A percentile compares a stretch with the other conserved stretches of the same genome.
These are phyloP conservation scores for Candida lessepsii DNA, from an alignment of 805 yeast genomes.

Conservation along the genomic window DNA sequence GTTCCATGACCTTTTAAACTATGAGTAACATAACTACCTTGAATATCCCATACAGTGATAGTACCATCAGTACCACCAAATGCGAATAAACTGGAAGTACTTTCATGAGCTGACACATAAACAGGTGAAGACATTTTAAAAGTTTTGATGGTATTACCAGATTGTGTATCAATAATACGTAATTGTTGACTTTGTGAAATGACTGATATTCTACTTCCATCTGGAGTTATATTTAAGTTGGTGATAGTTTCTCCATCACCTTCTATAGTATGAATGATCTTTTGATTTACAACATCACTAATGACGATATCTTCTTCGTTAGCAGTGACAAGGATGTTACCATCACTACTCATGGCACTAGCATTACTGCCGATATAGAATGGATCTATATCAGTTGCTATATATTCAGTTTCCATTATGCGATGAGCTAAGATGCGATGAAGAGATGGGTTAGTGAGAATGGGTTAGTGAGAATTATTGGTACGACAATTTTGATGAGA, in stretches of 20 bases:
- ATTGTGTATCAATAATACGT: slow-evolving; percentile 55
- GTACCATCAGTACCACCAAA: slow-evolving; percentile 96
- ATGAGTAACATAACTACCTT: slow-evolving; percentile 84
- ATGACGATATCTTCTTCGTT: slow-evolving; percentile 74
- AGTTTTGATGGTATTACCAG: slow-evolving; percentile 42
- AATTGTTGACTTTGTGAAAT: slow-evolving; percentile 84
- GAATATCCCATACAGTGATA: slow-evolving; percentile 88
- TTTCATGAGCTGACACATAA: slow-evolving; percentile 72
- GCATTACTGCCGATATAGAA: slow-evolving; percentile 83
- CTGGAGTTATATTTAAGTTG: slow-evolving; percentile 71
- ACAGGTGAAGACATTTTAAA: slow-evolving; percentile 76
- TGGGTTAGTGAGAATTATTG: too few relatives aligned
- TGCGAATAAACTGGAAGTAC: slow-evolving; percentile 81
- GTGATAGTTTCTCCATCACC: slow-evolving; percentile 87
- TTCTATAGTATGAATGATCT: slow-evolving; percentile 57
- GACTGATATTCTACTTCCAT: slow-evolving; percentile 65
- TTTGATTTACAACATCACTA: slow-evolving; percentile 59
- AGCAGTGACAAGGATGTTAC: slow-evolving; percentile 71
- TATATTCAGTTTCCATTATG: slow-evolving; percentile 36
- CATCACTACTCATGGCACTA: slow-evolving; percentile 65
- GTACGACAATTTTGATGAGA: too few relatives aligned
- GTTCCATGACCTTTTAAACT: slow-evolving; percentile 92
- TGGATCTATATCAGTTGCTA: slow-evolving; percentile 61
- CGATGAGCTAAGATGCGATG: slow-evolving; percentile 9
- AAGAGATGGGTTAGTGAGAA: not conserved